A percentile compares a stretch with the other conserved stretches of the same genome.
Evolutionary conservation across 352 stramenopile genomes (phyloP).

Genomic region (Pythium folliculosum): DNA sequence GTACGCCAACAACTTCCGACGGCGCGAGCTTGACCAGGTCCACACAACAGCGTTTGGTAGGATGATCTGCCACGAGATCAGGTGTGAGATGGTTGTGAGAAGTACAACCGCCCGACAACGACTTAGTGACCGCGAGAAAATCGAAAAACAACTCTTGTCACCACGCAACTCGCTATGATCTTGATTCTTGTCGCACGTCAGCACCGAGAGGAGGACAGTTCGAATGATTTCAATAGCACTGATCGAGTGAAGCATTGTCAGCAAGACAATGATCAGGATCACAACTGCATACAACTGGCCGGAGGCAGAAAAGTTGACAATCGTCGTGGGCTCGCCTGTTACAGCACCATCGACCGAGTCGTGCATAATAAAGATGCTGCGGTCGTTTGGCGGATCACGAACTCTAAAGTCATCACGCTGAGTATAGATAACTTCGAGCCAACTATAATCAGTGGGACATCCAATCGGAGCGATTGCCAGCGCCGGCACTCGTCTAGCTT

Average conservation of each 20-base stretch:
- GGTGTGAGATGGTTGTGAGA: slow-evolving; percentile 20
- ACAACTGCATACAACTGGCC: too few relatives aligned
- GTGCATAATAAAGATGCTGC: background rate
- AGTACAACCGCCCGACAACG: slow-evolving; percentile 12
- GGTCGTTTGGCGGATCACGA: background rate
- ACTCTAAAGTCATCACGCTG: background rate
- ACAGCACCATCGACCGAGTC: too few relatives aligned
- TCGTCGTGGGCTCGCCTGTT: too few relatives aligned
- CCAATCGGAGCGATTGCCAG: background rate
- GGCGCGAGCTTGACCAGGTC: slow-evolving; percentile 18
- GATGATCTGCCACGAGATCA: slow-evolving; percentile 29
- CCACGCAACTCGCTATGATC: too few relatives aligned
- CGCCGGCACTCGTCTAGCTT: background rate
- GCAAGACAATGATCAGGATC: too few relatives aligned
- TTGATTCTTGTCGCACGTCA: too few relatives aligned
- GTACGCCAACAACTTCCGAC: slow-evolving; percentile 13
- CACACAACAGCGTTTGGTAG: slow-evolving; percentile 29
- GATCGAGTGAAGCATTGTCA: too few relatives aligned
- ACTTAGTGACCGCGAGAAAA: slow-evolving; percentile 34
- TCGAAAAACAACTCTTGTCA: too few relatives aligned
- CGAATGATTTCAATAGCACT: too few relatives aligned
- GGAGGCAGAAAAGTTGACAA: too few relatives aligned
- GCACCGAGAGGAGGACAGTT: too few relatives aligned
- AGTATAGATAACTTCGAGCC: too few relatives aligned
- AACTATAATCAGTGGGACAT: background rate